Evolutionary conservation across 345 rosid genomes (phyloP).

Genomic region (Eucalyptus leucophloia): DNA sequence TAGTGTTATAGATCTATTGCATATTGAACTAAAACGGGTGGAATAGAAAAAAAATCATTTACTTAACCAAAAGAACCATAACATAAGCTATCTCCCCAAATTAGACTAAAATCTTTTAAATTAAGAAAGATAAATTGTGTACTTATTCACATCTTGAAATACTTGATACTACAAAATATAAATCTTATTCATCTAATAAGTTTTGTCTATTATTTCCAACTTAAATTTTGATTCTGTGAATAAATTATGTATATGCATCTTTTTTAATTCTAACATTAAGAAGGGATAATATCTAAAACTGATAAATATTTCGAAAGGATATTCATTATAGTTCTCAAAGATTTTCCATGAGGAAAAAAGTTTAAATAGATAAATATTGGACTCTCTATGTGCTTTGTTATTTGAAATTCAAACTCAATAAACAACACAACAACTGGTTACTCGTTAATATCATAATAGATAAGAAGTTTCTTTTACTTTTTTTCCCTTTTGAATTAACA

Average conservation of each 20-base stretch:
- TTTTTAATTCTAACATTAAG: no score
- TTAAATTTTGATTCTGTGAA: no score
- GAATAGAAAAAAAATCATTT: no score
- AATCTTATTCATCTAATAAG: background rate
- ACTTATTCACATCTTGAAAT: background rate
- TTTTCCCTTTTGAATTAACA: background rate
- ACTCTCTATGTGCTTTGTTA: background rate
- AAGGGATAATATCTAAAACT: background rate
- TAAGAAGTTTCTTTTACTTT: background rate
- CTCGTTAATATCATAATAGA: no score
- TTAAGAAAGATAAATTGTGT: background rate
- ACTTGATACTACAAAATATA: background rate
- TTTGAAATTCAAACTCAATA: background rate
- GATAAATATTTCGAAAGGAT: background rate
- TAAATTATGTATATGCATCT: background rate
- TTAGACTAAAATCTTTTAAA: no score
- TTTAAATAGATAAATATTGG: background rate
- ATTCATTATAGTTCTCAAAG: background rate
- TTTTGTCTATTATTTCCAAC: background rate
- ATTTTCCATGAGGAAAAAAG: background rate
- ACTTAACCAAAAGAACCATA: background rate
- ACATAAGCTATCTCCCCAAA: background rate
- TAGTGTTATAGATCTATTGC: no score
- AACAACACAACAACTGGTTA: background rate
- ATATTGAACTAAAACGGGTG: no score